Conservation (phyloP, 164 flowering plant species). For the Warburgia ugandensis region DNA sequence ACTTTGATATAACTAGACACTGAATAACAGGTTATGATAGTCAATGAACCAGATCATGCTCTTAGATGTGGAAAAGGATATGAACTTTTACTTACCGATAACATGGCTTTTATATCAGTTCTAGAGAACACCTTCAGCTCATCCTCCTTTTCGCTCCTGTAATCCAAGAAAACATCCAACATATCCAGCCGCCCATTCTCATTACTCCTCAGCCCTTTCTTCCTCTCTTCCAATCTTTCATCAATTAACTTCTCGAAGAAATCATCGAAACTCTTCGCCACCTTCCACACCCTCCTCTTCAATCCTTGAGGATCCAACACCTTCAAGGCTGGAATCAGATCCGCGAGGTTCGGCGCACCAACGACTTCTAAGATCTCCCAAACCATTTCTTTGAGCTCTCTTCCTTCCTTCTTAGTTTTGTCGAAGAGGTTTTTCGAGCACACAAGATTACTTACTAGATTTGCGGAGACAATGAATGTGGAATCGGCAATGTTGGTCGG, state of each 20-base stretch:
- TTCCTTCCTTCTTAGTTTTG: slow-evolving; percentile 16
- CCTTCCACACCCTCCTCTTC: slow-evolving; percentile 21
- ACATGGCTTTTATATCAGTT: slow-evolving; percentile 30
- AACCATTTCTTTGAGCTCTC: slow-evolving; percentile 27
- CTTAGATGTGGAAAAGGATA: neutral
- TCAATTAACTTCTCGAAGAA: slow-evolving; percentile 28
- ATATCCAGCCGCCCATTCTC: slow-evolving; percentile 26
- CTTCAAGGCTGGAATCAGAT: slow-evolving; percentile 23
- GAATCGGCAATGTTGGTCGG: slow-evolving; percentile 19
- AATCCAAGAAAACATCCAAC: slow-evolving; percentile 29
- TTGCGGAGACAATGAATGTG: slow-evolving; percentile 20
- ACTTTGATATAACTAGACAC: neutral
- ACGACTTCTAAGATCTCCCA: slow-evolving; percentile 25
- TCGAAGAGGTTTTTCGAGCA: slow-evolving; percentile 28
- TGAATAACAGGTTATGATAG: neutral
- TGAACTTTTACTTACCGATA: slow-evolving; percentile 13
- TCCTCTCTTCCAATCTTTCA: slow-evolving; percentile 23
- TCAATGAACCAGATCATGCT: neutral
- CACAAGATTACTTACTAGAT: slow-evolving; percentile 24
- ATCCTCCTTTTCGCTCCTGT: slow-evolving; percentile 25
- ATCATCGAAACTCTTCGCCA: slow-evolving; percentile 23
- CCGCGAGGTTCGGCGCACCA: slow-evolving; percentile 27
- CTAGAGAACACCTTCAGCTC: slow-evolving; percentile 21
- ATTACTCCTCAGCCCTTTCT: slow-evolving; percentile 18
- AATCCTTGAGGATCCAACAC: slow-evolving; percentile 26